Conservation (phyloP, 1,284 basidiomycete genomes). For the Cutaneotrichosporon cavernicola region DNA sequence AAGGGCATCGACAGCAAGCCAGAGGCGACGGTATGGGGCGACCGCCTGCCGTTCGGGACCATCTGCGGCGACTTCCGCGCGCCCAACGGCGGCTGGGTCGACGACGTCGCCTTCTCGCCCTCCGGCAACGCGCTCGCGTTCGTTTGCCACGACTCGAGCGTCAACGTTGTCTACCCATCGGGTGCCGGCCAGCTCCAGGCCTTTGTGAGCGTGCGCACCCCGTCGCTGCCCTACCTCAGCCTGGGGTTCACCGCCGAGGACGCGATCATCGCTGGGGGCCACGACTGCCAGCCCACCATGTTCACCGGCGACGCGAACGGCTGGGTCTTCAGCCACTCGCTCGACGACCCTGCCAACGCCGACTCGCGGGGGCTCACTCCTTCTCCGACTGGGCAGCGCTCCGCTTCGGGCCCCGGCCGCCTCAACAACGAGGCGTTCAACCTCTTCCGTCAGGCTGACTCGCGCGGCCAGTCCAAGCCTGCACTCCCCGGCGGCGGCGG, state of each 20-base stretch:
- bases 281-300: slow-evolving; percentile 94
- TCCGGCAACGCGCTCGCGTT: slow-evolving; percentile 90
- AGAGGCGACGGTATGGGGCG: slow-evolving; percentile 88
- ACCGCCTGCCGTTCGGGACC: slow-evolving; percentile 95
- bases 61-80: slow-evolving; percentile 90
- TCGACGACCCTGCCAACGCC: slow-evolving; percentile 65
- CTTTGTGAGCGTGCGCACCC: slow-evolving; percentile 69
- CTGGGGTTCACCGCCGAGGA: slow-evolving; percentile 82
- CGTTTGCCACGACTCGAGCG: slow-evolving; percentile 85
- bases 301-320: slow-evolving; percentile 70
- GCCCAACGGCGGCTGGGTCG: slow-evolving; percentile 94
- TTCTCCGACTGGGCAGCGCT: slow-evolving; percentile 42
- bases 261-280: slow-evolving; percentile 83
- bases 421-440: slow-evolving; percentile 95
- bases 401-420: slow-evolving; percentile 62
- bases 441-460: slow-evolving; percentile 89
- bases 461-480: slow-evolving; percentile 66
- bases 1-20: slow-evolving; percentile 98
- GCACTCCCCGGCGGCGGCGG: slow-evolving; percentile 29
- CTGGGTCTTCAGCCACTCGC: slow-evolving; percentile 74
- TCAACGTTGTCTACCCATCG: slow-evolving; percentile 81
- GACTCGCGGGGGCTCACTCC: slow-evolving; percentile 45
- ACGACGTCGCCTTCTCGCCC: slow-evolving; percentile 91
- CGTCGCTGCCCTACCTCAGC: slow-evolving; percentile 75
- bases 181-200: slow-evolving; percentile 57